A percentile compares a stretch with the other conserved stretches of the same genome.
Evolutionary conservation across 2,329 filamentous ascomycete species (phyloP).

Genomic region (Chrysoporthe deuterocubensis): DNA sequence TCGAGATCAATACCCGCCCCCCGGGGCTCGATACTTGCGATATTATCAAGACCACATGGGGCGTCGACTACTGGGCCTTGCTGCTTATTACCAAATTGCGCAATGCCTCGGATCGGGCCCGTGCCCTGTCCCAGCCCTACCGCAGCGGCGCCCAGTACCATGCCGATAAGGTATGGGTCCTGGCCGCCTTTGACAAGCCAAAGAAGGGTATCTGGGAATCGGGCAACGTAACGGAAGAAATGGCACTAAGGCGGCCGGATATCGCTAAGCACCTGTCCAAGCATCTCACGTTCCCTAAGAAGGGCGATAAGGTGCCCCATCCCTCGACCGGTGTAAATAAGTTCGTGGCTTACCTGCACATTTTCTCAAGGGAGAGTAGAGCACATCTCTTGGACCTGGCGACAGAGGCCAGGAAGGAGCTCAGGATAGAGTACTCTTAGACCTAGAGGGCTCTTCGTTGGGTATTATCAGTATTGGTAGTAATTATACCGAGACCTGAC

Average conservation of each 20-base stretch:
- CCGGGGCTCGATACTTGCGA: background rate
- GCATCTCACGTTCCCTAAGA: slow-evolving; percentile 1
- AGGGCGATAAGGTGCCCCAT: slow-evolving; percentile 12
- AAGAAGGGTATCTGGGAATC: slow-evolving; percentile 11
- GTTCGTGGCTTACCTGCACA: background rate
- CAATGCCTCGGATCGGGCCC: background rate
- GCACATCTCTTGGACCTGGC: slow-evolving; percentile 1
- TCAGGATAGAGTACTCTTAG: no score
- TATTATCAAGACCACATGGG: background rate
- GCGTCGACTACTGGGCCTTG: slow-evolving; percentile 7
- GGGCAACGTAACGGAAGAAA: slow-evolving; percentile 11
- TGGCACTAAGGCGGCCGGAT: slow-evolving; percentile 8
- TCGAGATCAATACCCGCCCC: slow-evolving; percentile 20
- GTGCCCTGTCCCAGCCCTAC: background rate
- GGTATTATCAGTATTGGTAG: no score
- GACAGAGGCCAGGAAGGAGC: no score
- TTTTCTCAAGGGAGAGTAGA: background rate
- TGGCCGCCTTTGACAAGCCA: background rate
- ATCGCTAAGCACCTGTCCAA: background rate
- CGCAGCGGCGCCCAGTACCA: background rate
- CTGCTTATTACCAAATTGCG: no score
- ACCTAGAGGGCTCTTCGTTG: no score
- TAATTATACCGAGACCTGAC: no score
- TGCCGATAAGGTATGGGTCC: slow-evolving; percentile 4
- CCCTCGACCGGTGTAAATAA: slow-evolving; percentile 10